Evolutionary conservation across 805 yeast species (phyloP), one percentile per base, ranked within the genome.

Genomic region (Saturnispora ahearnii): DNA sequence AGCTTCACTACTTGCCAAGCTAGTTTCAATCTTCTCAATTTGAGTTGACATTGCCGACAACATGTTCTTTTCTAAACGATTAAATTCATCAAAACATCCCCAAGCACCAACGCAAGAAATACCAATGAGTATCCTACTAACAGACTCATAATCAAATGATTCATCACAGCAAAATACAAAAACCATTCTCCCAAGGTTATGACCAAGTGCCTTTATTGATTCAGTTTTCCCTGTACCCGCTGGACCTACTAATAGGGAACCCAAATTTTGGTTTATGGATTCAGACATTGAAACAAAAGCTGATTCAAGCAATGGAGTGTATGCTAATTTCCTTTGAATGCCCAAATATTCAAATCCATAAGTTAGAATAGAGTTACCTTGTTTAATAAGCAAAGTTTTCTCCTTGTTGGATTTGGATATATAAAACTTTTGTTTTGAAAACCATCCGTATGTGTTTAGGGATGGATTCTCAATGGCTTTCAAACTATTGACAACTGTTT

Each of bases 141-240:
- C 83, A 0, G 95, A 77, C 50, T 77, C 83, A 58, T 76, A 84
- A 58, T 90, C 96, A 68, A 87, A 91, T 0, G 86, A 69, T 46
- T 90, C 96, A 59, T 91, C 98, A 68, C 98, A 91, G 61, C 88
- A 83, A 63, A 91, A 90, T 0, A 91, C 96, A 10, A 85, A 63
- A 0, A 88, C 96, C 77, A 80, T 77, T 51, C 79, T 74, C 7
- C 98, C 98, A 7, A 91, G 67, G 36, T 78, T 79, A 40, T 79
- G 79, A 1, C 93, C 96, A 30, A 90, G 68, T 0, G 95, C 86
- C 62, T 91, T 91, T 26, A 91, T 74, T 0, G 95, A 76, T 62
- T 91, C 98, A 0, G 98, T 91, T 61, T 91, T 91, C 55, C 98
- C 98, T 0, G 98, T 91, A 40, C 98, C 98, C 2, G 98, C 96